A percentile compares a stretch with the other conserved stretches of the same genome.
Conservation (phyloP, 202 grass and related monocot genomes). For the Setaria viridis region DNA sequence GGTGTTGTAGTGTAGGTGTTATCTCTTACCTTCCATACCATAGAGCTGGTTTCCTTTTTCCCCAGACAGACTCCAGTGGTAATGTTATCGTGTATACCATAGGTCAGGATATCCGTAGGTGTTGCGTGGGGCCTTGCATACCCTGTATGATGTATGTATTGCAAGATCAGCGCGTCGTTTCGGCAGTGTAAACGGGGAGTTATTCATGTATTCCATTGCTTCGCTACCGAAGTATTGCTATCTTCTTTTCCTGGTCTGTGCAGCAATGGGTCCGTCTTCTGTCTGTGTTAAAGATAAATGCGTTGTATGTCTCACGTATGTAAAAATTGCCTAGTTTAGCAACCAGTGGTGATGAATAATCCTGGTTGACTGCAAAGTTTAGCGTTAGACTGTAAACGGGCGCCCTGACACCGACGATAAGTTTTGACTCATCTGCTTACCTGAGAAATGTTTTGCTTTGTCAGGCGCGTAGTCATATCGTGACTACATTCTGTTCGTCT, state of each 20-base stretch:
- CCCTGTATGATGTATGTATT: slow-evolving; percentile 51
- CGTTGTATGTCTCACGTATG: neutral
- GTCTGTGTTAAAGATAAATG: neutral
- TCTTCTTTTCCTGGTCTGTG: neutral
- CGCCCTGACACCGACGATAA: neutral
- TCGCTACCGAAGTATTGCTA: neutral
- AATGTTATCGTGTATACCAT: slow-evolving; percentile 57
- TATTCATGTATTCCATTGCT: slow-evolving; percentile 30
- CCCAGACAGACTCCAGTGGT: slow-evolving; percentile 23
- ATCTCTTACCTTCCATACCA: slow-evolving; percentile 50
- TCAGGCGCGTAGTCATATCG: too few relatives aligned
- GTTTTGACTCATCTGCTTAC: too few relatives aligned
- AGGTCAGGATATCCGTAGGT: slow-evolving; percentile 36
- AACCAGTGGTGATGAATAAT: neutral
- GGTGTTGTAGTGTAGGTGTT: slow-evolving; percentile 56
- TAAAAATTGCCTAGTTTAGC: neutral
- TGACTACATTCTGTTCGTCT: too few relatives aligned
- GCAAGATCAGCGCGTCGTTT: slow-evolving; percentile 39
- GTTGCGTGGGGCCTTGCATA: slow-evolving; percentile 31
- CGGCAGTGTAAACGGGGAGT: slow-evolving; percentile 16
- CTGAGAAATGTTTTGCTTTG: too few relatives aligned
- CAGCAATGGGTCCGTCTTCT: neutral
- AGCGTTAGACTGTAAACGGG: neutral
- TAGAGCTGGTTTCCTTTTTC: slow-evolving; percentile 35
- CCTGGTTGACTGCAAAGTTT: neutral